Evolutionary conservation across 352 stramenopile species (phyloP).

Genomic region (Salisapilia sapeloensis): DNA sequence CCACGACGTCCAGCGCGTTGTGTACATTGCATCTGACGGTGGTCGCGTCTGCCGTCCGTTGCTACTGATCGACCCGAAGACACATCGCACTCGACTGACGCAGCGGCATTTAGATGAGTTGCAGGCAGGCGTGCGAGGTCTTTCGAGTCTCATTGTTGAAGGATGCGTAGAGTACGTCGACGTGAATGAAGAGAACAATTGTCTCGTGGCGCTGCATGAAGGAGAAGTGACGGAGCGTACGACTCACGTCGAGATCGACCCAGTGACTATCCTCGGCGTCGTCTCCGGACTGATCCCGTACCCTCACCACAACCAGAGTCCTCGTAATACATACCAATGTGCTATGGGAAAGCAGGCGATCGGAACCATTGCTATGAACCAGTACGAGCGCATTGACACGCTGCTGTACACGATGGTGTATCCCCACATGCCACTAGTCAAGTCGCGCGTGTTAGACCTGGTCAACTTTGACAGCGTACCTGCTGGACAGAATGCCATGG

Average conservation of each 20-base stretch:
- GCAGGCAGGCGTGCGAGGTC: slow-evolving; percentile 45
- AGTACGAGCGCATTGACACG: slow-evolving; percentile 98
- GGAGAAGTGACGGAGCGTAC: slow-evolving; percentile 81
- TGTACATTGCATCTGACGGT: slow-evolving; percentile 98
- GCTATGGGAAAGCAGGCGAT: slow-evolving; percentile 99
- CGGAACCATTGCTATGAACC: slow-evolving; percentile 97
- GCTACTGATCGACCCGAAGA: slow-evolving; percentile 85
- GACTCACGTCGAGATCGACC: slow-evolving; percentile 99
- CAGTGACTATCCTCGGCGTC: slow-evolving; percentile 97
- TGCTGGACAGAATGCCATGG: slow-evolving; percentile 96
- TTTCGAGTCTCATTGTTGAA: slow-evolving; percentile 81
- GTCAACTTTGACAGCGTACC: slow-evolving; percentile 98
- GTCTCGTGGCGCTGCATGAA: slow-evolving; percentile 93
- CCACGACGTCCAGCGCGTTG: slow-evolving; percentile 91
- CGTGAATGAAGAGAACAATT: slow-evolving; percentile 99
- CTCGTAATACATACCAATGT: slow-evolving; percentile 99
- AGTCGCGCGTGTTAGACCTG: slow-evolving; percentile 95
- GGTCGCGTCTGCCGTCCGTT: slow-evolving; percentile 96
- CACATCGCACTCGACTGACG: slow-evolving; percentile 84
- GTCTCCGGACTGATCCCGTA: slow-evolving; percentile 98
- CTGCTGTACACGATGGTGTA: slow-evolving; percentile 99
- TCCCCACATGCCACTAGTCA: slow-evolving; percentile 99
- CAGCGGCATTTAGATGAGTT: slow-evolving; percentile 92
- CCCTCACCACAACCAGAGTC: slow-evolving; percentile 98
- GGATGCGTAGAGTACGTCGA: slow-evolving; percentile 99